Evolutionary conservation across 306 rosid genomes (phyloP), one percentile per base, ranked within the genome.

Genomic region (Begonia peltatifolia): DNA sequence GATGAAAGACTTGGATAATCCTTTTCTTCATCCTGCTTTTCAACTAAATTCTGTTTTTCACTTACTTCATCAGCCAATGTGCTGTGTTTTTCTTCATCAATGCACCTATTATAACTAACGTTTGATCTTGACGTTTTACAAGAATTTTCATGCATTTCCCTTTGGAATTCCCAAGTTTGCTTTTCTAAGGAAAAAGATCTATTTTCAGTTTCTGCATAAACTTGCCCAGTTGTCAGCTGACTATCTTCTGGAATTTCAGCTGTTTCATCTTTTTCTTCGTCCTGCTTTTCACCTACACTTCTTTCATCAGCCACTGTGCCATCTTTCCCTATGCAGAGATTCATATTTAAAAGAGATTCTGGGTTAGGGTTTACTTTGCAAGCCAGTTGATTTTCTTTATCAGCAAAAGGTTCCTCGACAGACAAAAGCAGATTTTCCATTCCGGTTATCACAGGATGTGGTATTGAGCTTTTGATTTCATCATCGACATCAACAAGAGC

Each of bases 1-100:
- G 57, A 64, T 52, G 30, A 50, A 43, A 65, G 56, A 50, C 58
- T 51, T 12, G 57, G 17, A 60, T 54, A 55, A 46, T 65, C 67
- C 53, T 59, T 68, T 47, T 12, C 44, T 47, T 38, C 60, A 62
- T 36, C 18, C 15, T 42, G 64, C 38, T 30, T 30, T 30, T 30
- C 38, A 7, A 30, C 38, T 30, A 7, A 30, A 7, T 30, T 30
- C 38, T 30, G 38, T 1, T 30, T 5, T 30, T 30, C 38, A 5
- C 38, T 30, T 7, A 30, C 3, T 30, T 30, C 38, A 30, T 30
- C 38, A 6, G 38, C 38, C 38, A 30, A 46, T 22, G 59, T 41
- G 18, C 46, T 16, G 52, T 41, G 36, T 43, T 52, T 54, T 54
- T 52, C 60, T 25, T 53, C 75, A 51, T 41, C 48, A 42, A 56